Evolutionary conservation across 1,284 basidiomycete genomes (phyloP).

Genomic region (Fomitopsis betulina): DNA sequence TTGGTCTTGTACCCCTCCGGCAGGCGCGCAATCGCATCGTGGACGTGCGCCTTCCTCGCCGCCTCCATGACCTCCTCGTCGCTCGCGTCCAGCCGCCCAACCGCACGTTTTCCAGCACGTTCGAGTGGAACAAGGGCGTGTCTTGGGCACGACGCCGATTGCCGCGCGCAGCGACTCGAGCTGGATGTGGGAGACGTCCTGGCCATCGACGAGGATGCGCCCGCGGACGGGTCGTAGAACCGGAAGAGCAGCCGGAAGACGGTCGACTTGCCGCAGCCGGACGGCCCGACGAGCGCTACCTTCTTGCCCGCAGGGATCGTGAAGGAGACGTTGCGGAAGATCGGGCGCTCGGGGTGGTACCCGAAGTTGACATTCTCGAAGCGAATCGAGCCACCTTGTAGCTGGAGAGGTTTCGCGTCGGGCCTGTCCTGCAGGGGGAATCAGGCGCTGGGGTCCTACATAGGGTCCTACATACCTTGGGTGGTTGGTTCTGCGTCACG

Average conservation of each 20-base stretch:
- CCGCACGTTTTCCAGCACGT: constrained; percentile 92
- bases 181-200: constrained; percentile 77
- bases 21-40: constrained; percentile 74
- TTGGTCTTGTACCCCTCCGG: constrained; percentile 88
- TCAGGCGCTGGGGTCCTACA: not conserved
- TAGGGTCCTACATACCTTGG: constrained; percentile 41
- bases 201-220: constrained; percentile 81
- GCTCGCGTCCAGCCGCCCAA: constrained; percentile 84
- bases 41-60: constrained; percentile 84
- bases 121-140: constrained; percentile 94
- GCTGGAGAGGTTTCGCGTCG: constrained; percentile 60
- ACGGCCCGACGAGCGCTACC: constrained; percentile 94
- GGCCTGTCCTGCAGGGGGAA: constrained; percentile 54
- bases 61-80: constrained; percentile 88
- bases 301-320: constrained; percentile 94
- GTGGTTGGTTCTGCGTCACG: constrained; percentile 77
- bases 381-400: constrained; percentile 83
- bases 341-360: constrained; percentile 88
- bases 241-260: constrained; percentile 92
- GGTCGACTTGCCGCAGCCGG: constrained; percentile 97
- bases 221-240: constrained; percentile 86
- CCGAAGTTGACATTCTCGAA: constrained; percentile 93
- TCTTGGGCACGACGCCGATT: constrained; percentile 96
- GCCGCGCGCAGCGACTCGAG: constrained; percentile 69
- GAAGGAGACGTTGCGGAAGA: constrained; percentile 88